Base-by-base conservation (phyloP, 371 early-diverging fungal genomes). In the Spraguea lophii region DNA sequence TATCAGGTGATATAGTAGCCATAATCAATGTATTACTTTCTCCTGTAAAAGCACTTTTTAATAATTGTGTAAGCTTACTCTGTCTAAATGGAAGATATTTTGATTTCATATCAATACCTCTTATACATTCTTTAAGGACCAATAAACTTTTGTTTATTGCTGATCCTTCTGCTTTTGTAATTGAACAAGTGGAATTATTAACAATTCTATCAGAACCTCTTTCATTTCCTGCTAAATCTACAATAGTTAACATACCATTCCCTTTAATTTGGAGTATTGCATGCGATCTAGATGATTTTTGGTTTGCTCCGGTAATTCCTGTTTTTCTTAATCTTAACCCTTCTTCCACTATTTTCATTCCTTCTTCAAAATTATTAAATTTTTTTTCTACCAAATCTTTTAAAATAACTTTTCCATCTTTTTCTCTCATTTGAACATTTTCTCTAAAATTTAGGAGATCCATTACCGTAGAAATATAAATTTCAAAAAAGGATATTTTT, bases 181-280 rank as follows among this genome's bases (percentile, higher is more conserved):
- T n/a, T n/a, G n/a, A n/a, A n/a, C n/a, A n/a, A 61, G 84, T 79
- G 35, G 76, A 72, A 65, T 85, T 79, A 0, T 83, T 75, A 24
- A 85, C 85, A 7, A 88, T 90, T 49, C 92, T 76, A 65, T 95
- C 95, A 1, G 85, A 84, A 15, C 95, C 95, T 46, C 95, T 78
- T 69, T 95, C 95, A 68, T 84, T 86, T 15, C 95, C 95, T 6
- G 95, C 95, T 51, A 95, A 70, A 74, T 95, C 95, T 47, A 95
- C 88, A 65, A 95, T 90, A 65, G 81, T 84, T 19, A 61, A 41
- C 19, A 37, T 37, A 21, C 23, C 17, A 32, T 21, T 26, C 12
- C 19, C 3, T 15, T 0, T 22, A 21, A 93, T 77, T 71, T 87
- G 88, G 61, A 93, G 74, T 13, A 92, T 84, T 42, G 95, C 93